Evolutionary conservation across 345 rosid species (phyloP).

Genomic region (Populus nigra): DNA sequence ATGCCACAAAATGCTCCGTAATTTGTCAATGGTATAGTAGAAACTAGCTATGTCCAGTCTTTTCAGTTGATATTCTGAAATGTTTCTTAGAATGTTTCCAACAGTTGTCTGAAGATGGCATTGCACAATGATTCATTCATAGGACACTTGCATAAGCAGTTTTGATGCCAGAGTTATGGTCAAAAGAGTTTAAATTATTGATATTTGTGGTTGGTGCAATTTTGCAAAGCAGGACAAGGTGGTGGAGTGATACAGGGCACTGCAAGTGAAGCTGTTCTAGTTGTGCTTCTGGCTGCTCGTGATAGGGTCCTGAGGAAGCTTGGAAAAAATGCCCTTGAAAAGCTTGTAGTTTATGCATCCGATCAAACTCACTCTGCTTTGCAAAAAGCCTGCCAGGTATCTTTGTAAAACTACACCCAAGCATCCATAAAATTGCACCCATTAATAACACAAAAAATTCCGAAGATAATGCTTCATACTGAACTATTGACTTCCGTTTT

Average conservation of each 20-base stretch:
- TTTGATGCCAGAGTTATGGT: not conserved
- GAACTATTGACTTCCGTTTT: no score
- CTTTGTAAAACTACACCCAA: not conserved
- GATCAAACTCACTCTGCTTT: conserved; percentile 87
- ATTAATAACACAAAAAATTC: no score
- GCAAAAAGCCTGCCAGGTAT: conserved; percentile 87
- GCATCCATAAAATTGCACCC: no score
- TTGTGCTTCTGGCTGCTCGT: conserved; percentile 73
- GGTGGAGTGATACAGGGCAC: conserved; percentile 96
- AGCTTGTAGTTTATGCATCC: conserved; percentile 80
- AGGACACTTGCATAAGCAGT: not conserved
- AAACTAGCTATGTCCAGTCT: not conserved
- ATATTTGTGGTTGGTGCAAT: not conserved
- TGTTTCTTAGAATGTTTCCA: not conserved
- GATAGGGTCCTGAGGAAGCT: conserved; percentile 49
- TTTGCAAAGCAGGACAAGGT: conserved; percentile 57
- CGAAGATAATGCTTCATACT: no score
- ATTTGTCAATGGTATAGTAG: not conserved
- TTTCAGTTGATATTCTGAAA: not conserved
- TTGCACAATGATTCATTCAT: not conserved
- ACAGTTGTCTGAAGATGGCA: not conserved
- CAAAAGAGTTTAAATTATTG: not conserved
- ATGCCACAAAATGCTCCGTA: not conserved
- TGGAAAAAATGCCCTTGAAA: conserved; percentile 59
- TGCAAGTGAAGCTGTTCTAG: conserved; percentile 92